A percentile compares a stretch with the other conserved stretches of the same genome.
phyloP scores from a whole-genome alignment of 176 grass and related monocot species.

The Elaeis guineensis region DNA sequence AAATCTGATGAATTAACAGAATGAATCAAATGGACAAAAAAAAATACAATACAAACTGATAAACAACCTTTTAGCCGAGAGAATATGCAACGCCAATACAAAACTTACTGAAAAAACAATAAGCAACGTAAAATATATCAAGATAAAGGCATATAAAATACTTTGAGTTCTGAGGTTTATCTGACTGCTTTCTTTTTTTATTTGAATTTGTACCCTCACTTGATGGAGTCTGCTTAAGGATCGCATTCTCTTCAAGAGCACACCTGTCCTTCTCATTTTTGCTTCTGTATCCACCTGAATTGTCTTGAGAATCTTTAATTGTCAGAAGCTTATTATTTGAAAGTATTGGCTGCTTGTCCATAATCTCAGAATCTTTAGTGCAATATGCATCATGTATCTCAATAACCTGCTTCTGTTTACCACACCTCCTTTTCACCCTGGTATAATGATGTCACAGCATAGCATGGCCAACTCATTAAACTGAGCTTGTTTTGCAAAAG shows the following conservation, averaged over 20 bases:
- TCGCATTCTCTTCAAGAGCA: slow-evolving; percentile 33
- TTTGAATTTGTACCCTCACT: slow-evolving; percentile 26
- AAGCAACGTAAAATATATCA: not conserved
- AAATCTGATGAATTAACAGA: too few species aligned
- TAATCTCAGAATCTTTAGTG: slow-evolving; percentile 35
- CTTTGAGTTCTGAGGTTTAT: slow-evolving; percentile 48
- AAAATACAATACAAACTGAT: too few species aligned
- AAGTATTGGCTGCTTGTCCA: slow-evolving; percentile 27
- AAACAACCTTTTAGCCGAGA: too few species aligned
- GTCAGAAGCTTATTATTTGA: slow-evolving; percentile 31
- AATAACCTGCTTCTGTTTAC: slow-evolving; percentile 31
- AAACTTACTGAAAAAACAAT: too few species aligned
- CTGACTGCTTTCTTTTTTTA: slow-evolving; percentile 45
- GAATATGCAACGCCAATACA: too few species aligned
- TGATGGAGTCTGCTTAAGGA: slow-evolving; percentile 5
- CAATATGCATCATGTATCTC: slow-evolving; percentile 16
- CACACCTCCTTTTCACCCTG: slow-evolving; percentile 52
- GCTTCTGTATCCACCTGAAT: slow-evolving; percentile 16
- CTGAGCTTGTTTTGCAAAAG: too few species aligned
- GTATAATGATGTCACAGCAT: slow-evolving; percentile 1
- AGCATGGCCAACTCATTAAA: not conserved
- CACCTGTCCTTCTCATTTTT: slow-evolving; percentile 21
- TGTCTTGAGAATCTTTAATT: slow-evolving; percentile 26
- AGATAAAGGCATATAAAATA: slow-evolving; percentile 22
- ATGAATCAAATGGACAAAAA: too few species aligned